phyloP scores from a whole-genome alignment of 2,329 filamentous ascomycete genomes.

The Calonectria pauciramosa region DNA sequence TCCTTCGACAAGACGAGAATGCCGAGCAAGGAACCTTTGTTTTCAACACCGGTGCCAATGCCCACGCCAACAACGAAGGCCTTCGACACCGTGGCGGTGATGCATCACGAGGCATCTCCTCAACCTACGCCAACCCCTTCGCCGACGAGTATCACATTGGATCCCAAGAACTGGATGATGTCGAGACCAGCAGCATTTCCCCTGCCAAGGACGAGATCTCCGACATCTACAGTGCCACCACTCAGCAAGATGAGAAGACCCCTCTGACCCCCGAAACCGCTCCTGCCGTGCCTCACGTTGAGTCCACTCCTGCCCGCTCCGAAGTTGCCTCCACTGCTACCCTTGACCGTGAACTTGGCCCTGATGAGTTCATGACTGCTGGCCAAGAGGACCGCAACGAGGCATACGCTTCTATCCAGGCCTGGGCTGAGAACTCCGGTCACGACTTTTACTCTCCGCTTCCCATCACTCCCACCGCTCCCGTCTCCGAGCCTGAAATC shows the following conservation, averaged over 20 bases:
- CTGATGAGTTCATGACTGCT: constrained; percentile 67
- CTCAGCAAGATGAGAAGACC: constrained; percentile 50
- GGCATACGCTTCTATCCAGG: constrained; percentile 73
- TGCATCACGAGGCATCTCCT: constrained; percentile 60
- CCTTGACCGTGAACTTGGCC: constrained; percentile 53
- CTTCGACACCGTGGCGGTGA: constrained; percentile 63
- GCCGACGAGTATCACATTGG: constrained; percentile 69
- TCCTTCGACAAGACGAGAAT: constrained; percentile 64
- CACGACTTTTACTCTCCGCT: constrained; percentile 73
- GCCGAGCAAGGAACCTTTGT: constrained; percentile 69
- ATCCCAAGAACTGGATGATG: constrained; percentile 57
- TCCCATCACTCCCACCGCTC: constrained; percentile 63
- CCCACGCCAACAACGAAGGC: constrained; percentile 56
- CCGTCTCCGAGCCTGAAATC: constrained; percentile 66
- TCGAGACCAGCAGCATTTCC: constrained; percentile 58
- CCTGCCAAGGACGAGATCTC: constrained; percentile 65
- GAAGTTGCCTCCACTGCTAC: constrained; percentile 44
- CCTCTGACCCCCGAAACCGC: constrained; percentile 36
- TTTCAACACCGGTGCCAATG: constrained; percentile 69
- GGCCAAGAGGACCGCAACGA: constrained; percentile 61
- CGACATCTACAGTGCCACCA: constrained; percentile 71
- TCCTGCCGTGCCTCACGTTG: constrained; percentile 52
- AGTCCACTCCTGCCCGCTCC: constrained; percentile 35
- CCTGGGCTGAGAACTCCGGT: constrained; percentile 71
- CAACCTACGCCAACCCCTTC: constrained; percentile 71